These are phyloP conservation scores for Zymoseptoria ardabiliae DNA, from an alignment of 2,329 filamentous ascomycete genomes.

Conservation along the genomic window DNA sequence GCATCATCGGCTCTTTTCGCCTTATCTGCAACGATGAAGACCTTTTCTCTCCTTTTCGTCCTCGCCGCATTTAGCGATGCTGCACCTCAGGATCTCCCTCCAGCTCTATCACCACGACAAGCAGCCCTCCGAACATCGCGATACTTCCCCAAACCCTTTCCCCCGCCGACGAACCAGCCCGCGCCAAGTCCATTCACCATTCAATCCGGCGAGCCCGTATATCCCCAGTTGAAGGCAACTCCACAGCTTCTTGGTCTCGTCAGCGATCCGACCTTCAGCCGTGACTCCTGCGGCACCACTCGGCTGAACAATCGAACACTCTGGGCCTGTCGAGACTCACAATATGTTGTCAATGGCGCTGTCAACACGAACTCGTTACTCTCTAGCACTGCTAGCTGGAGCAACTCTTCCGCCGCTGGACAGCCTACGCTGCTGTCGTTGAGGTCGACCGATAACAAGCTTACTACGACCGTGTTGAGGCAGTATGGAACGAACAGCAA, in stretches of 20 bases:
- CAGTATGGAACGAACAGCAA: conserved; percentile 3
- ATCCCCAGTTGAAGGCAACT: neutral
- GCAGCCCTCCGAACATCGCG: neutral
- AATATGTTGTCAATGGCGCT: conserved; percentile 1
- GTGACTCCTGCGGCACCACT: conserved; percentile 5
- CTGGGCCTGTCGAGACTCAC: conserved; percentile 8
- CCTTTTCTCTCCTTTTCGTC: neutral
- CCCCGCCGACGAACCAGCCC: neutral
- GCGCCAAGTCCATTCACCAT: neutral
- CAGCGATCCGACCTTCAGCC: conserved; percentile 1
- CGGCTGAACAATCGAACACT: conserved; percentile 2
- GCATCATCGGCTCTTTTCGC: neutral
- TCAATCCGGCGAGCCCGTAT: neutral
- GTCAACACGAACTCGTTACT: conserved; percentile 1
- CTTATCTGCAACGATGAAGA: neutral
- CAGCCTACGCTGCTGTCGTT: neutral
- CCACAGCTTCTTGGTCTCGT: conserved; percentile 3
- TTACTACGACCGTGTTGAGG: neutral
- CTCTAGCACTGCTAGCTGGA: conserved; percentile 6
- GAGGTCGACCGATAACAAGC: neutral
- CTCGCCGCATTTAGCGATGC: neutral
- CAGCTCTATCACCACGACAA: neutral
- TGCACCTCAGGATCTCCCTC: neutral
- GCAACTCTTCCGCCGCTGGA: neutral
- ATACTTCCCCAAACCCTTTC: neutral